Conservation (phyloP, 2,329 filamentous ascomycete species). For the Fusarium sp. region DNA sequence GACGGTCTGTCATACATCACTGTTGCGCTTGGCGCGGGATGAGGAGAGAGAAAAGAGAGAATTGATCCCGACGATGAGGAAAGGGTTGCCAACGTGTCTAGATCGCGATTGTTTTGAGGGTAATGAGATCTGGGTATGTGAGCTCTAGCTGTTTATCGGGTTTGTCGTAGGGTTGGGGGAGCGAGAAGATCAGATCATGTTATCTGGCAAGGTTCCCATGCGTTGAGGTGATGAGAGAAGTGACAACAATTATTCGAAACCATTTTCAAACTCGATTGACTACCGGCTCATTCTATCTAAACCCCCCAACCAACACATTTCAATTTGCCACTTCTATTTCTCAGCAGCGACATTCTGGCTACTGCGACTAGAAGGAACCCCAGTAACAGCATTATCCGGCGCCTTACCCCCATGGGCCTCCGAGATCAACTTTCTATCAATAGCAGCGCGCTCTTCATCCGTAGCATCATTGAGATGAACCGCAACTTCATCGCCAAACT, state of each 20-base stretch:
- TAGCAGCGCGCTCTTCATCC: constrained; percentile 43
- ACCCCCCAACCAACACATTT: no score
- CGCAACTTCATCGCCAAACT: constrained; percentile 61
- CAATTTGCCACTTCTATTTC: background rate
- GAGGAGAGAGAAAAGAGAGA: background rate
- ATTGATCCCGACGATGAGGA: background rate
- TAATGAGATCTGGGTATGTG: background rate
- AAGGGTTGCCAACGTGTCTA: background rate
- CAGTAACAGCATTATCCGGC: accelerated
- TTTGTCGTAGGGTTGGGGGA: no score
- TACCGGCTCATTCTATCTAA: background rate
- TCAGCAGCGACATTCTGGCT: constrained; percentile 5
- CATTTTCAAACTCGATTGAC: background rate
- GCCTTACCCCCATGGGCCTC: background rate
- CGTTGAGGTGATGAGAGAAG: no score
- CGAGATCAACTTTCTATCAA: constrained; percentile 14
- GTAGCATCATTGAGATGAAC: constrained; percentile 57
- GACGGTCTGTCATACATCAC: background rate
- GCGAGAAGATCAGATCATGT: no score
- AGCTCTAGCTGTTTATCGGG: no score
- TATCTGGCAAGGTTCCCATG: no score
- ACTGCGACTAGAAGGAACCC: constrained; percentile 4
- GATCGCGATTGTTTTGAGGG: background rate
- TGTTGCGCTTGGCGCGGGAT: no score
- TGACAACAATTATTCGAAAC: background rate